Conservation (phyloP, 768 basidiomycete genomes). For the Pulveroboletus sp. region DNA sequence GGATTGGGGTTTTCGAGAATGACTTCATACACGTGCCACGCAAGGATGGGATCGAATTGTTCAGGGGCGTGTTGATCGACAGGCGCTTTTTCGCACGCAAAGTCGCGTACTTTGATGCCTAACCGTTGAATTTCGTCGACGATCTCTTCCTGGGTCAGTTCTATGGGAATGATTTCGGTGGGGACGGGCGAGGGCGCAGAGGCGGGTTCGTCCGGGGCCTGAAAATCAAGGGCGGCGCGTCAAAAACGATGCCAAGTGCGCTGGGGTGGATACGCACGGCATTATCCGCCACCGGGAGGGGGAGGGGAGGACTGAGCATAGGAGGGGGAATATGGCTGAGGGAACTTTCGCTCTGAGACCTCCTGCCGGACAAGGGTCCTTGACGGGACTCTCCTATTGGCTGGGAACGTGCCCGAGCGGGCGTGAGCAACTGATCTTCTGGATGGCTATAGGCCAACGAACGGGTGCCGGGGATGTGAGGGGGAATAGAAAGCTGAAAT, state of each 20-base stretch:
- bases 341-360: constrained; percentile 25
- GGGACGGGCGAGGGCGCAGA: constrained; percentile 32
- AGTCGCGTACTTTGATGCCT: constrained; percentile 33
- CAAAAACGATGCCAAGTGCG: not conserved
- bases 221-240: not conserved
- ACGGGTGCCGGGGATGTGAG: constrained; percentile 10
- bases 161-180: constrained; percentile 32
- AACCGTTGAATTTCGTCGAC: constrained; percentile 28
- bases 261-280: constrained; percentile 16
- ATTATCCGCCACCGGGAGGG: constrained; percentile 19
- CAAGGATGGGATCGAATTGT: constrained; percentile 30
- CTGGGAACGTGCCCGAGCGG: constrained; percentile 20
- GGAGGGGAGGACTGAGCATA: constrained; percentile 11
- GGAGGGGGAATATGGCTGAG: constrained; percentile 6
- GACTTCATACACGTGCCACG: constrained; percentile 30
- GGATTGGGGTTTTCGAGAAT: constrained; percentile 19
- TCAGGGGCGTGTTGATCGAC: constrained; percentile 20
- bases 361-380: constrained; percentile 18
- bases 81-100: constrained; percentile 24
- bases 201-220: constrained; percentile 13
- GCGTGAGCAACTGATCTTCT: constrained; percentile 9
- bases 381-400: constrained; percentile 25
- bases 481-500: constrained; percentile 14
- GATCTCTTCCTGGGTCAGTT: constrained; percentile 33
- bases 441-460: constrained; percentile 7